Evolutionary conservation across 345 rosid species (phyloP).

Genomic region (Ceriops zippeliana): DNA sequence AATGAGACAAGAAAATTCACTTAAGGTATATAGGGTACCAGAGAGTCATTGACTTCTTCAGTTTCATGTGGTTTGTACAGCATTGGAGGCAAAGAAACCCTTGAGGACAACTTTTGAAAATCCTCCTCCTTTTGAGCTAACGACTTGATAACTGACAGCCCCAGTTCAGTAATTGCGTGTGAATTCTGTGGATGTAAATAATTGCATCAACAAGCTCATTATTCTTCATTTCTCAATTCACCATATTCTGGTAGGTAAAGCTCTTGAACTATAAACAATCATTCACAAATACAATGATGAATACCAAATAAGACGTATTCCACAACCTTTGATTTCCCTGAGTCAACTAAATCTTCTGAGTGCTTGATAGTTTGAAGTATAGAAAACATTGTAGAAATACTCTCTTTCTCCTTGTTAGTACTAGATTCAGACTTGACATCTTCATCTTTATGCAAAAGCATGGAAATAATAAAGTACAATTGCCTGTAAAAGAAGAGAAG

Average conservation of each 20-base stretch:
- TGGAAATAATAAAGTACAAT: slow-evolving; percentile 56
- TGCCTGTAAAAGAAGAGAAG: slow-evolving; percentile 50
- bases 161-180: slow-evolving; percentile 86
- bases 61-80: slow-evolving; percentile 64
- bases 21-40: slow-evolving; percentile 37
- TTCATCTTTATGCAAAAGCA: slow-evolving; percentile 77
- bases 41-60: slow-evolving; percentile 51
- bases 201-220: slow-evolving; percentile 16
- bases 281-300: background rate
- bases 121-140: slow-evolving; percentile 47
- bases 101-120: slow-evolving; percentile 32
- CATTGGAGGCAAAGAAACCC: slow-evolving; percentile 54
- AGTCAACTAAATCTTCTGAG: slow-evolving; percentile 73
- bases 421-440: slow-evolving; percentile 64
- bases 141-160: slow-evolving; percentile 60
- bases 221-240: background rate
- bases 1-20: background rate
- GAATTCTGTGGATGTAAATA: slow-evolving; percentile 62
- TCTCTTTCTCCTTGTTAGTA: slow-evolving; percentile 58
- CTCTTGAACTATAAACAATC: background rate
- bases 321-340: slow-evolving; percentile 73
- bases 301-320: slow-evolving; percentile 7
- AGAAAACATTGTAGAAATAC: slow-evolving; percentile 40
- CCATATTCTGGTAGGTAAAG: background rate
- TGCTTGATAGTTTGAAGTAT: slow-evolving; percentile 58